A percentile compares a stretch with the other conserved stretches of the same genome.
Evolutionary conservation across 1,284 basidiomycete genomes (phyloP).

Genomic region (Taiwanofungus camphoratus): DNA sequence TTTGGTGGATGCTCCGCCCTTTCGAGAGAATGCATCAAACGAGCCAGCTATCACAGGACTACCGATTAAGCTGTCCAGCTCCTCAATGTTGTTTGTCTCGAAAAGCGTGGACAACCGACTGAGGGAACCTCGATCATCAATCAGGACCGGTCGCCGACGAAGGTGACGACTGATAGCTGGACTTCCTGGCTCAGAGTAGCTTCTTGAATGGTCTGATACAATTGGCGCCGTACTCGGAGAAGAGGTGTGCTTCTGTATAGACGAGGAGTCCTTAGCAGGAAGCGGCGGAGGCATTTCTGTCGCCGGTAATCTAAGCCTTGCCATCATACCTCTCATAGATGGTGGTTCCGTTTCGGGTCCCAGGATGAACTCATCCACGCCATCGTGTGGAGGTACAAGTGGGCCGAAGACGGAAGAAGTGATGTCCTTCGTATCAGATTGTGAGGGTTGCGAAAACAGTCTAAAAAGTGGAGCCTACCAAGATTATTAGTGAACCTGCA

Average conservation of each 20-base stretch:
- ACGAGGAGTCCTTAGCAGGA: constrained; percentile 33
- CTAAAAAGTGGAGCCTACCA: constrained; percentile 5
- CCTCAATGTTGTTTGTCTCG: constrained; percentile 32
- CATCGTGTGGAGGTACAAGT: constrained; percentile 20
- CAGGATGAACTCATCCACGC: constrained; percentile 14
- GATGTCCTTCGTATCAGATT: constrained; percentile 3
- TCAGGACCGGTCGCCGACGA: constrained; percentile 32
- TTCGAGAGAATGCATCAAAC: constrained; percentile 17
- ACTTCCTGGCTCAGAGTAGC: constrained; percentile 12
- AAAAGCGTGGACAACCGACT: constrained; percentile 35
- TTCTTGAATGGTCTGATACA: constrained; percentile 5
- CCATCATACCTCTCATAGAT: constrained; percentile 8
- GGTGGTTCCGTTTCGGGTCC: constrained; percentile 15
- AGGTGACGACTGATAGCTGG: constrained; percentile 17
- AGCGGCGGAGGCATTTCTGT: constrained; percentile 37
- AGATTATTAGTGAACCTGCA: background rate
- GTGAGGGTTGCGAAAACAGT: background rate
- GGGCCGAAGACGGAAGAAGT: constrained; percentile 14
- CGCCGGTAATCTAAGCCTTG: constrained; percentile 16
- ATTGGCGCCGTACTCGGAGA: constrained; percentile 36
- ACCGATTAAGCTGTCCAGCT: constrained; percentile 29
- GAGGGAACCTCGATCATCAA: constrained; percentile 37
- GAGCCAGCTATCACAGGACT: constrained; percentile 27
- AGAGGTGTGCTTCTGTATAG: constrained; percentile 32
- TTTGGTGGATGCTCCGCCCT: constrained; percentile 23